phyloP scores from a whole-genome alignment of 176 grass and related monocot species.

The Phoenix dactylifera region DNA sequence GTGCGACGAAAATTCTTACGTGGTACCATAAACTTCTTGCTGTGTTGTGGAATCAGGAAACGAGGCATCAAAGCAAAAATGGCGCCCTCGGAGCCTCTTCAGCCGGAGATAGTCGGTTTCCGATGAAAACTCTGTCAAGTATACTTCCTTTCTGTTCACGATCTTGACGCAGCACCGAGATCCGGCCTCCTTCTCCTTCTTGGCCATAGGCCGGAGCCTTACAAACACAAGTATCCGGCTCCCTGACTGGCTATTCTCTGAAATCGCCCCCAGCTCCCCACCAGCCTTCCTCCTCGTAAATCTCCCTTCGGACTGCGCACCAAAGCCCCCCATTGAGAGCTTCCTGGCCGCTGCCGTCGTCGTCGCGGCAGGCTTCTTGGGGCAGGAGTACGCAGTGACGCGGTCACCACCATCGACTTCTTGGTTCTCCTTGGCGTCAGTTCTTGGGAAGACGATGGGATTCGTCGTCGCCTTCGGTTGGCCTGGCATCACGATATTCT shows the following conservation, averaged over 20 bases:
- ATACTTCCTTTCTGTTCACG: constrained; percentile 90
- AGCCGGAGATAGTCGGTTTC: constrained; percentile 87
- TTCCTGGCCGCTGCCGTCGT: constrained; percentile 29
- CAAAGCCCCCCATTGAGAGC: constrained; percentile 56
- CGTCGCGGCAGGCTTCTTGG: constrained; percentile 30
- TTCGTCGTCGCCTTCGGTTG: constrained; percentile 19
- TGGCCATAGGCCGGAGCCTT: constrained; percentile 45
- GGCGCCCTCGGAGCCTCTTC: constrained; percentile 71
- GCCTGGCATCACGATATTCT: constrained; percentile 22
- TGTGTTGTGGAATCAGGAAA: constrained; percentile 75
- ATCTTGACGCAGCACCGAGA: constrained; percentile 67
- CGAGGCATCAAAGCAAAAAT: constrained; percentile 91
- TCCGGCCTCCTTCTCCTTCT: constrained; percentile 17
- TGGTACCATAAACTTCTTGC: constrained; percentile 64
- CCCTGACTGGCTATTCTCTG: constrained; percentile 15
- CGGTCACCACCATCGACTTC: neutral
- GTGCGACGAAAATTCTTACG: constrained; percentile 36
- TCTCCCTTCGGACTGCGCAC: constrained; percentile 22
- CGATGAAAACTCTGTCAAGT: constrained; percentile 66
- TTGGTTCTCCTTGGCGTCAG: constrained; percentile 31
- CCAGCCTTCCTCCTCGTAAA: constrained; percentile 18
- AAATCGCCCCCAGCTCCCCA: neutral
- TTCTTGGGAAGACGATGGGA: constrained; percentile 24
- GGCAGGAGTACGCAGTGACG: constrained; percentile 37
- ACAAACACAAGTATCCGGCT: constrained; percentile 79